Base-by-base conservation (phyloP, 1,284 basidiomycete species). In the Ceratobasidium sp. region DNA sequence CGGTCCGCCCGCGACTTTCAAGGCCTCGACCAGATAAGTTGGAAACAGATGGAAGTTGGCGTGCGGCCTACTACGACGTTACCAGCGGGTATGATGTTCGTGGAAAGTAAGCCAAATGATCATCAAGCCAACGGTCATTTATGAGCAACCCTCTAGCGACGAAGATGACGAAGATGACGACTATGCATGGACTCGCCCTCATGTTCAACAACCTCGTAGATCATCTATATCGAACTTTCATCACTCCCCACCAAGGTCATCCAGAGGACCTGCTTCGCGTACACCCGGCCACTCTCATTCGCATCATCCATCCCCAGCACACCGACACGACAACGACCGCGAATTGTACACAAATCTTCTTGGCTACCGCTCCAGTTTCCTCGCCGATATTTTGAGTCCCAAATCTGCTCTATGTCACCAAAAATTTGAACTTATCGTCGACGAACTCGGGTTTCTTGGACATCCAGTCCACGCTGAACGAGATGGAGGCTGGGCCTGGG, bases 371-470 rank as follows among this genome's bases (percentile, higher is more conserved):
- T 81, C 90, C 13, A 88, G 91, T 71, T 91, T 94, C 74, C 83
- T 98, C 34, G 92, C 93, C 27, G 86, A 86, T 62, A 82, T 97
- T 71, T 83, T 98, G 6, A 91, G 90, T 70, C 94, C 95, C n/a
- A 74, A 89, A 50, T 80, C 82, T 32, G 84, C 89, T 17, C 86
- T 95, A 77, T 97, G 94, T 76, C 94, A 98, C 78, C 93, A 94
- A 77, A 94, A 94, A 76, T 98, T 98, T 76, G 95, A 97, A 77
- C 85, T 99, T 31, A 79, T 92, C 50, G 89, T 98, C 22, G 95
- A 98, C 75, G 91, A 96, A 75, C 84, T 98, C n/a, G 92, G 89
- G 1, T 98, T 98, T 77, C 84, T 98, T 43, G 96, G 96, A 0
- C 96, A 98, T 78, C 96, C 96, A 0, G 94, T 98, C 1, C 91